Conservation (phyloP, 202 grass and related monocot genomes). For the Setaria viridis region DNA sequence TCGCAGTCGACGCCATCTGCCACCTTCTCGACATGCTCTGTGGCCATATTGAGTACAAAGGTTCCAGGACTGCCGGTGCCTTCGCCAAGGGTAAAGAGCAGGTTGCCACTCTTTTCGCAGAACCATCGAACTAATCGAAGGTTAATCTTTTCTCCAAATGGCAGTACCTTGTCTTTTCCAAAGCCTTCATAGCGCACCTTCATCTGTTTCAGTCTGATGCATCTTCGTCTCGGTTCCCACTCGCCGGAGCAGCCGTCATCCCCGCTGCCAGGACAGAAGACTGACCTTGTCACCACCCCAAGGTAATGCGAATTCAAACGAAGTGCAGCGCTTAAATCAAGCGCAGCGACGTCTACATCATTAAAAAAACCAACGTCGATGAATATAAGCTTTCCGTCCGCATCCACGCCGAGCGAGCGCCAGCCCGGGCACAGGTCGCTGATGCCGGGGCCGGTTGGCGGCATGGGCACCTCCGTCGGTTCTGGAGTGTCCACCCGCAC, state of each 20-base stretch:
- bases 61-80: neutral
- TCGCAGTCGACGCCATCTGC: neutral
- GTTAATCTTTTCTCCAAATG: fast-evolving
- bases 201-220: neutral
- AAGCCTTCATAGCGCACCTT: neutral
- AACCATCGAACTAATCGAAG: slow-evolving; percentile 9
- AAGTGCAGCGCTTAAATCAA: no score
- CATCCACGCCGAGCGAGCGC: no score
- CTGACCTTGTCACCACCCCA: neutral
- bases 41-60: neutral
- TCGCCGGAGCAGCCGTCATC: neutral
- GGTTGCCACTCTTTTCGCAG: neutral
- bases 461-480: neutral
- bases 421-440: no score
- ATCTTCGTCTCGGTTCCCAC: neutral
- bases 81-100: slow-evolving; percentile 7
- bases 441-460: no score
- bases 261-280: neutral
- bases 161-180: neutral
- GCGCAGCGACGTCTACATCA: no score
- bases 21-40: neutral
- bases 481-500: slow-evolving; percentile 21
- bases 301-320: no score
- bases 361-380: no score
- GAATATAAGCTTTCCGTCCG: no score